These are phyloP conservation scores for Agaricus blazei DNA, from an alignment of 768 basidiomycete genomes.

Conservation along the genomic window DNA sequence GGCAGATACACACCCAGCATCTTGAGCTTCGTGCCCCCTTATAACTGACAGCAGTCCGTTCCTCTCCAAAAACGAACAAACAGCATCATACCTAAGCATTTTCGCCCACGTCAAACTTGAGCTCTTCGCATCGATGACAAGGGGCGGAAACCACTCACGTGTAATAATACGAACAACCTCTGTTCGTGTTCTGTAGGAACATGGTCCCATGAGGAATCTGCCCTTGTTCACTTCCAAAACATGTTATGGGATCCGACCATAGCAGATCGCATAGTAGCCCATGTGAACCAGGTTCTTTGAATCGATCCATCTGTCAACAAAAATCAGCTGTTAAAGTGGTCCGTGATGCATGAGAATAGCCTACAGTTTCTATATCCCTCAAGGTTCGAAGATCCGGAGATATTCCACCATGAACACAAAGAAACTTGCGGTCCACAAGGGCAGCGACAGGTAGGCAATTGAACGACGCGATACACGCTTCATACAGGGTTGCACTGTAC, in stretches of 20 bases:
- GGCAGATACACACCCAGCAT: constrained; percentile 65
- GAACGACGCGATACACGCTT: constrained; percentile 89
- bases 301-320: constrained; percentile 70
- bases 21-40: constrained; percentile 95
- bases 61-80: constrained; percentile 89
- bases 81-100: constrained; percentile 63
- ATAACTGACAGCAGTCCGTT: constrained; percentile 92
- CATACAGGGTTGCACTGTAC: constrained; percentile 81
- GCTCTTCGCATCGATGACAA: not conserved
- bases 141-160: constrained; percentile 52
- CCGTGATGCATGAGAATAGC: not conserved
- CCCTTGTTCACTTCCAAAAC: constrained; percentile 81
- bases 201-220: constrained; percentile 49
- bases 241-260: constrained; percentile 91
- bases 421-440: constrained; percentile 90
- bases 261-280: constrained; percentile 92
- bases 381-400: constrained; percentile 81
- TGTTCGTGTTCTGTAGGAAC: constrained; percentile 75
- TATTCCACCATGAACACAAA: constrained; percentile 96
- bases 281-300: constrained; percentile 87
- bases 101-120: not conserved
- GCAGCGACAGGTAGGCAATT: constrained; percentile 87
- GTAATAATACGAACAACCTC: constrained; percentile 91
- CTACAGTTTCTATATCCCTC: constrained; percentile 45
- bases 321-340: not conserved